These are phyloP conservation scores for Scheffersomyces lignicola DNA, from an alignment of 1,139 yeast species.

Conservation along the genomic window DNA sequence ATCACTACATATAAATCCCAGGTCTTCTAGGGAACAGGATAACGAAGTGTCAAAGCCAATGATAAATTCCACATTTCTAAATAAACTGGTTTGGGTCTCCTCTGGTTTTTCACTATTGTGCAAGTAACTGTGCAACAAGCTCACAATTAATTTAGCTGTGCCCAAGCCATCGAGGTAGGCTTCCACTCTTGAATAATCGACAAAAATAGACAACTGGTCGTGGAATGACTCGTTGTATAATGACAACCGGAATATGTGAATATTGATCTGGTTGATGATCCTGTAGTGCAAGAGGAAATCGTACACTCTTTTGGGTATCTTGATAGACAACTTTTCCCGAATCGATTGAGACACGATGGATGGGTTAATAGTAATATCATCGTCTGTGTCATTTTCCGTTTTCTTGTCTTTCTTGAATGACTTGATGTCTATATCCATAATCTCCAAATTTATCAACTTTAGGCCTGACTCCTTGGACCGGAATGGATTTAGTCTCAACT, in stretches of 20 bases:
- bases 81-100: constrained; percentile 14
- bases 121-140: constrained; percentile 32
- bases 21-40: constrained; percentile 18
- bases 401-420: constrained; percentile 4
- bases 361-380: neutral
- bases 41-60: constrained; percentile 26
- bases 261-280: constrained; percentile 31
- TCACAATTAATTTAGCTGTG: constrained; percentile 21
- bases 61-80: constrained; percentile 33
- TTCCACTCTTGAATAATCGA: constrained; percentile 36
- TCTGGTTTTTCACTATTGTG: constrained; percentile 13
- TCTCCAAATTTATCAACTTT: constrained; percentile 31
- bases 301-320: constrained; percentile 13
- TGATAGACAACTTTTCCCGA: constrained; percentile 9
- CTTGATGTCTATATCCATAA: constrained; percentile 26
- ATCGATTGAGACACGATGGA: constrained; percentile 6
- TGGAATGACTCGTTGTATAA: constrained; percentile 19
- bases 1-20: constrained; percentile 11
- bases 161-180: constrained; percentile 19
- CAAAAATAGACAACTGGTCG: constrained; percentile 17
- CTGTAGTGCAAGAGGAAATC: constrained; percentile 18
- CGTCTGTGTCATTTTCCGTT: constrained; percentile 4
- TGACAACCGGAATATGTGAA: constrained; percentile 28
- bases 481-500: constrained; percentile 27
- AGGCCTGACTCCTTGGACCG: constrained; percentile 27